phyloP scores from a whole-genome alignment of 2,329 filamentous ascomycete genomes.

The Sporothrix inflata region DNA sequence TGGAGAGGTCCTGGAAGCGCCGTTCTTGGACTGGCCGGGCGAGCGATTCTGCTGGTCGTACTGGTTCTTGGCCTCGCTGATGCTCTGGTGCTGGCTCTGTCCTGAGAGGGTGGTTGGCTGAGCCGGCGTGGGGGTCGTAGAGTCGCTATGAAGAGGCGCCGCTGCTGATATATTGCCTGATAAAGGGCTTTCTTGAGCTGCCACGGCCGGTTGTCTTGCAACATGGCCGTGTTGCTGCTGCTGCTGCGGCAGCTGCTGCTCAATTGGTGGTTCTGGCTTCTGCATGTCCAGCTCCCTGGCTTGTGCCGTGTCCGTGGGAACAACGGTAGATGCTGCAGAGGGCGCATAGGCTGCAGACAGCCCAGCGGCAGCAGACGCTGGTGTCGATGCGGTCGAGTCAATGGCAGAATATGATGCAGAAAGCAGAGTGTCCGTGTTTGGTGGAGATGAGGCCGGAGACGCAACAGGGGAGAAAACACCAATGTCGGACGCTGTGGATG shows the following conservation, averaged over 20 bases:
- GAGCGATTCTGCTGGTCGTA: neutral
- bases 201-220: too few relatives aligned
- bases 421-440: neutral
- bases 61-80: neutral
- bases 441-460: conserved; percentile 3
- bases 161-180: neutral
- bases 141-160: neutral
- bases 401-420: neutral
- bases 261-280: neutral
- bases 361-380: neutral
- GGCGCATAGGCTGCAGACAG: neutral
- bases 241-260: neutral
- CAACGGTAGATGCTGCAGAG: neutral
- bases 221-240: neutral
- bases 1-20: neutral
- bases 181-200: neutral
- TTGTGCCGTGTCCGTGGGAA: neutral
- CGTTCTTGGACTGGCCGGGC: neutral
- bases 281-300: neutral
- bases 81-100: neutral
- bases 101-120: neutral
- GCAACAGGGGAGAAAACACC: neutral
- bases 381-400: conserved; percentile 6
- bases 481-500: neutral
- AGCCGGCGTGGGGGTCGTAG: neutral